Evolutionary conservation across 768 basidiomycete species (phyloP), one percentile per base, ranked within the genome.

Genomic region (Auricularia cornea): DNA sequence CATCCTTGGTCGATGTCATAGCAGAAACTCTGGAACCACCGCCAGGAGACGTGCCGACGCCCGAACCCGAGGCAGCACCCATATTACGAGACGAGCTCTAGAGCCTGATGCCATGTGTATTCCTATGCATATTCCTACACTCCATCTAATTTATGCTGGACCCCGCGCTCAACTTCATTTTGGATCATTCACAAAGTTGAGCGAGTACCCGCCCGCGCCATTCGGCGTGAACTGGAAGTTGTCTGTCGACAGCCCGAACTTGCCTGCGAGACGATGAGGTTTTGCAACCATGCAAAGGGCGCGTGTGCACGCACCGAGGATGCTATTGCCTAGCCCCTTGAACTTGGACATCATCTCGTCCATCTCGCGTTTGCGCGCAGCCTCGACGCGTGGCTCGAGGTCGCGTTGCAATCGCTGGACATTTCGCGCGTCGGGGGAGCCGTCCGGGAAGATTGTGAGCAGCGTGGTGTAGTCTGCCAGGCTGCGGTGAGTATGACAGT

Each of bases 221-320:
- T 96, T 95, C 20, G 92, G 92, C 64, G 87, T 87, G 70, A 99
- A 92, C 76, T 98, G 90, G 82, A 98, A 98, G 76, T 96, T 98
- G 71, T 98, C 88, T 0, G 95, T 98, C 16, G 89, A 94, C 66
- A 98, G 73, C 20, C 97, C 96, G 71, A 98, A 98, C 65, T 90
- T 91, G 3, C 93, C 92, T 95, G 67, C 18, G 12, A 20, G 59
- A 16, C n/a, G n/a, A n/a, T n/a, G 61, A 60, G 14, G 33, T 51
- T n/a, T 54, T 14, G 59, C 29, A 11, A 30, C 29, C 29, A 29
- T n/a, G 31, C 30, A 40, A 52, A 12, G 12, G 41, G 28, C 60
- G n/a, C 30, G 16, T 20, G 44, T 5, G 59, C 8, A 18, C 10
- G 16, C 69, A 87, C 96, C 95, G 23, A 99, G 79, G 56, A 99